phyloP scores from a whole-genome alignment of 176 grass and related monocot species.

The Oryza meridionalis region DNA sequence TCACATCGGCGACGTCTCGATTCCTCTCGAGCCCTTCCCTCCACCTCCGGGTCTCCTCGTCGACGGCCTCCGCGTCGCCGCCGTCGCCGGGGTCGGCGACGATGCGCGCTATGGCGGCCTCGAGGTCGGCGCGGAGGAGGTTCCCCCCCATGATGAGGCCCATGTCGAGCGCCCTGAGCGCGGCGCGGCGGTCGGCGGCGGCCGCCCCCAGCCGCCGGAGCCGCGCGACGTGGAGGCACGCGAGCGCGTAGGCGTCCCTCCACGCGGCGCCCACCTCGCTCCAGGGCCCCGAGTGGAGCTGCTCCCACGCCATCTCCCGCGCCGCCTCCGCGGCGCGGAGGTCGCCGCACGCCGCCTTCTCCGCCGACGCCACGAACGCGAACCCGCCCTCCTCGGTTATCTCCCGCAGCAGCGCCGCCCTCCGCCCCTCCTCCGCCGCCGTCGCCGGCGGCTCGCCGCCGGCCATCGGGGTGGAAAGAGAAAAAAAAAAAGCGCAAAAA shows the following conservation, averaged over 20 bases:
- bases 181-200: conserved; percentile 40
- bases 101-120: conserved; percentile 53
- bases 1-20: conserved; percentile 66
- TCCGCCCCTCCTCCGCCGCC: conserved; percentile 26
- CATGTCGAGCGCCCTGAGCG: conserved; percentile 84
- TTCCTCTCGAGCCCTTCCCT: conserved; percentile 63
- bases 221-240: conserved; percentile 86
- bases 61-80: conserved; percentile 10
- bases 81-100: conserved; percentile 14
- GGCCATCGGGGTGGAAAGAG: conserved; percentile 27
- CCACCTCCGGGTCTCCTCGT: conserved; percentile 47
- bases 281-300: conserved; percentile 92
- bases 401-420: conserved; percentile 52
- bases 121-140: conserved; percentile 72
- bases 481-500: conserved; percentile 36
- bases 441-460: conserved; percentile 31
- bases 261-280: conserved; percentile 64
- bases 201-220: conserved; percentile 32
- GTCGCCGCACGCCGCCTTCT: conserved; percentile 72
- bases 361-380: conserved; percentile 78
- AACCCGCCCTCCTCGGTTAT: conserved; percentile 82
- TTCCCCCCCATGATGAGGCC: conserved; percentile 86
- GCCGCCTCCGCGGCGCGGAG: conserved; percentile 85
- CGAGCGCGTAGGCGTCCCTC: conserved; percentile 91
- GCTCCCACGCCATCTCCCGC: conserved; percentile 96